phyloP scores from a whole-genome alignment of 768 basidiomycete genomes.

The Pulveroboletus sp. region DNA sequence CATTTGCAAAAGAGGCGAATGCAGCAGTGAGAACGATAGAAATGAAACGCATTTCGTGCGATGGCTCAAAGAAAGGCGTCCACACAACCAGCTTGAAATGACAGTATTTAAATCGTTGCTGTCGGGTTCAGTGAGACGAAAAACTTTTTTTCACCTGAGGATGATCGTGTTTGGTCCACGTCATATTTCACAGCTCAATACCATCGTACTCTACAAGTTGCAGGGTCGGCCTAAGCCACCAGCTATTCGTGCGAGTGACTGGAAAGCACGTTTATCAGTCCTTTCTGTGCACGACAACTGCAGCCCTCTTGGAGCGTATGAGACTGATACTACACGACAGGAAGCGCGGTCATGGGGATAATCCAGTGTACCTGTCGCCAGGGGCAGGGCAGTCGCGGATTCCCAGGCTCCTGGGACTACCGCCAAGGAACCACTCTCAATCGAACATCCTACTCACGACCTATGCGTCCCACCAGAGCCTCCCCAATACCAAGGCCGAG shows the following conservation, averaged over 20 bases:
- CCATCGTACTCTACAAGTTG: not conserved
- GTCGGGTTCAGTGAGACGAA: not conserved
- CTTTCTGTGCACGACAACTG: not conserved
- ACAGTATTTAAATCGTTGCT: slow-evolving; percentile 7
- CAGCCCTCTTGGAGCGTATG: no score
- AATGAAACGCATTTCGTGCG: slow-evolving; percentile 31
- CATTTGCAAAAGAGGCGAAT: slow-evolving; percentile 43
- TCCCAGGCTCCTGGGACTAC: not conserved
- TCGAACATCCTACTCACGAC: slow-evolving; percentile 10
- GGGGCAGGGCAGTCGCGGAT: not conserved
- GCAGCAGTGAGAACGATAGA: slow-evolving; percentile 34
- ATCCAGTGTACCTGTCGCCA: not conserved
- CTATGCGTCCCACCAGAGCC: slow-evolving; percentile 59
- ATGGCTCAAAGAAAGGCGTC: not conserved
- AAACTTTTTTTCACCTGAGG: slow-evolving; percentile 18
- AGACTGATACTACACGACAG: not conserved
- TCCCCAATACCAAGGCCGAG: slow-evolving; percentile 73
- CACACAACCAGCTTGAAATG: not conserved
- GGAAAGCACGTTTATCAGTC: not conserved
- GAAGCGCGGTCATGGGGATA: not conserved
- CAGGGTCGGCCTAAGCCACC: no score
- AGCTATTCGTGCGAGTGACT: not conserved
- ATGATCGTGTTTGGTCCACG: slow-evolving; percentile 20
- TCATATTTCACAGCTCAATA: no score
- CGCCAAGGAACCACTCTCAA: not conserved